Conservation (phyloP, 768 basidiomycete genomes). For the Peribolospora baueri region DNA sequence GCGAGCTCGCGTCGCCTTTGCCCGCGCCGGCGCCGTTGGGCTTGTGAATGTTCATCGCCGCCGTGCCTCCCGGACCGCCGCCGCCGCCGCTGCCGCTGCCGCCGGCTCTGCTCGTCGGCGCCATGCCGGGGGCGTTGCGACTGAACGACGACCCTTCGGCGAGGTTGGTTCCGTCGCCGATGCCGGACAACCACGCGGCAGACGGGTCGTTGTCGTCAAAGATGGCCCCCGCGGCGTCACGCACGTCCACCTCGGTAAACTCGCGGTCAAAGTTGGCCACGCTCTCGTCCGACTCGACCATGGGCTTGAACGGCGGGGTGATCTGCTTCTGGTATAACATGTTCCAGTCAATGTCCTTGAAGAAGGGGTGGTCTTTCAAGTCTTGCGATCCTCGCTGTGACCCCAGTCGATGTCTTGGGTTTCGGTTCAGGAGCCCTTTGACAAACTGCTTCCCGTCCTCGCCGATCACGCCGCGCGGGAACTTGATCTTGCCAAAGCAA, state of each 20-base stretch:
- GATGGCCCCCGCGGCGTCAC: slow-evolving; percentile 34
- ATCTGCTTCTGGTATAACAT: slow-evolving; percentile 66
- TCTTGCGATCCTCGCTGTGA: slow-evolving; percentile 74
- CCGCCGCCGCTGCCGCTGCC: too few relatives aligned
- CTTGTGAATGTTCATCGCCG: slow-evolving; percentile 4
- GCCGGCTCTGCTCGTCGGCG: slow-evolving; percentile 8
- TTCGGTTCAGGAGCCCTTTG: slow-evolving; percentile 94
- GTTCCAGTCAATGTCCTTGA: slow-evolving; percentile 72
- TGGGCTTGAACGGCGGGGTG: slow-evolving; percentile 90
- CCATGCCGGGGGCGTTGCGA: slow-evolving; percentile 1
- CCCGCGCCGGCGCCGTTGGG: slow-evolving; percentile 23
- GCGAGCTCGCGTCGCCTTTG: slow-evolving; percentile 30
- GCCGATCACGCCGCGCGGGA: slow-evolving; percentile 85
- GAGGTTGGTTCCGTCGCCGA: slow-evolving; percentile 2
- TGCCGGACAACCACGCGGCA: slow-evolving; percentile 33
- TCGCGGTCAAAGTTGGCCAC: slow-evolving; percentile 97
- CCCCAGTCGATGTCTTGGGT: slow-evolving; percentile 91
- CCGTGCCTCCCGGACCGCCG: slow-evolving; percentile 28
- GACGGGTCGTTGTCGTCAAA: slow-evolving; percentile 17
- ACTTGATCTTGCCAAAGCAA: slow-evolving; percentile 82
- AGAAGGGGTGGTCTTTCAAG: slow-evolving; percentile 88
- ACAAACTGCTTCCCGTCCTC: slow-evolving; percentile 99
- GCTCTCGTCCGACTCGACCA: slow-evolving; percentile 92
- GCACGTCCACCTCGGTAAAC: slow-evolving; percentile 78
- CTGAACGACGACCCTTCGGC: slow-evolving; percentile 15